Evolutionary conservation across 2,329 filamentous ascomycete genomes (phyloP), one percentile per base, ranked within the genome.

Genomic region (Cladosporium sp.): DNA sequence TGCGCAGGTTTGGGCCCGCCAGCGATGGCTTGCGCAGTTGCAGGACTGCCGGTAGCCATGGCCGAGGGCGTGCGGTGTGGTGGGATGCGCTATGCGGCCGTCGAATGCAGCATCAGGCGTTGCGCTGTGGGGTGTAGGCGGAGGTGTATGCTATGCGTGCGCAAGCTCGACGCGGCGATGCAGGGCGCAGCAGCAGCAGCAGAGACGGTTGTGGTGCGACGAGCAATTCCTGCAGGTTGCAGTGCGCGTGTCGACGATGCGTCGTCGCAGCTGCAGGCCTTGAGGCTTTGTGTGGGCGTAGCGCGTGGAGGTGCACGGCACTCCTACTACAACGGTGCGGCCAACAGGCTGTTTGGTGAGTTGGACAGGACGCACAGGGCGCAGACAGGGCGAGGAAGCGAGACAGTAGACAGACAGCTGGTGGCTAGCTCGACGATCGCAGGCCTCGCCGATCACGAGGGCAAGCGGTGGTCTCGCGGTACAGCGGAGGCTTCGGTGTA

Each of bases 1-100:
- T 80, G 77, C 69, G 72, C 76, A 46, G 76, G 76, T 73, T 76
- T 79, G 57, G 79, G 78, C 66, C 79, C 79, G 66, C 77, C 77
- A 63, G 78, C 76, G 70, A 78, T 79, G 72, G 77, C 77, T 69
- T 79, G 76, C 71, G 78, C 77, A 67, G 77, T 79, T 61, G 78
- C 76, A 58, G 74, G 71, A 66, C 76, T 73, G 68, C 74, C 74
- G 71, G 73, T 75, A 67, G 79, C 77, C 79, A 81, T 81, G 67
- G 67, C 70, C 68, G 67, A 69, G 64, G 68, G 60, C 66, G 57
- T 32, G 49, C 46, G 25, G 25, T 25, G 60, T 28, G 49, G 46
- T 66, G 64, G 46, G 64, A 67, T 65, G 67, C 66, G 63, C 56
- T 54, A 59, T 49, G 66, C 68, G 68, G 54, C 66, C 64, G 48